Conservation (phyloP, 495 filamentous ascomycete genomes). For the Beverwykella pulmonaria region DNA sequence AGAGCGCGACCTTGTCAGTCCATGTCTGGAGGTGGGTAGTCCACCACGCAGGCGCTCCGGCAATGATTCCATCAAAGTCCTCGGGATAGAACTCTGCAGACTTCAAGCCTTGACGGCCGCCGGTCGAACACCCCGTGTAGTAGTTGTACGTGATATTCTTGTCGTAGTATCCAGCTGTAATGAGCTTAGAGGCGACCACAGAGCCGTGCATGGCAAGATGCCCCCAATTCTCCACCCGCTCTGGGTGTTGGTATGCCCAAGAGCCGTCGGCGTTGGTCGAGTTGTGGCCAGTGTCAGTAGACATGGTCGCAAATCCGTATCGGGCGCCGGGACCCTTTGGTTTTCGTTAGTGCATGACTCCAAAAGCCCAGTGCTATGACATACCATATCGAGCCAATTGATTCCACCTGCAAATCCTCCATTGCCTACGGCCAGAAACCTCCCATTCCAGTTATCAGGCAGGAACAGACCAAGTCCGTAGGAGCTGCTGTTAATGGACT, state of each 20-base stretch:
- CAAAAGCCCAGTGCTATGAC: neutral
- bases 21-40: slow-evolving; percentile 42
- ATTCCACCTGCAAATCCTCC: slow-evolving; percentile 58
- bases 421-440: slow-evolving; percentile 55
- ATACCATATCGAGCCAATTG: slow-evolving; percentile 58
- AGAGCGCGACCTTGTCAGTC: slow-evolving; percentile 45
- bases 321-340: slow-evolving; percentile 36
- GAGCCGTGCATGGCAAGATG: slow-evolving; percentile 57
- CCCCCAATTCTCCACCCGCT: slow-evolving; percentile 47
- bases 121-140: slow-evolving; percentile 62
- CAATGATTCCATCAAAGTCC: slow-evolving; percentile 69
- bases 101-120: slow-evolving; percentile 61
- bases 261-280: slow-evolving; percentile 43
- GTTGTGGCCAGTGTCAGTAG: slow-evolving; percentile 61
- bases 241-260: slow-evolving; percentile 54
- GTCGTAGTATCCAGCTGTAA: slow-evolving; percentile 51
- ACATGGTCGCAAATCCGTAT: slow-evolving; percentile 57
- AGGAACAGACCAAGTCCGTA: slow-evolving; percentile 48
- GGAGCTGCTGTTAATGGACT: slow-evolving; percentile 53
- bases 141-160: slow-evolving; percentile 52
- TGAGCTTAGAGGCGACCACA: slow-evolving; percentile 45
- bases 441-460: slow-evolving; percentile 55
- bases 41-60: slow-evolving; percentile 60
- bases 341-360: neutral
- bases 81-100: slow-evolving; percentile 57